Conservation (phyloP, 257 asterid genomes). For the Nemophila menziesii region DNA sequence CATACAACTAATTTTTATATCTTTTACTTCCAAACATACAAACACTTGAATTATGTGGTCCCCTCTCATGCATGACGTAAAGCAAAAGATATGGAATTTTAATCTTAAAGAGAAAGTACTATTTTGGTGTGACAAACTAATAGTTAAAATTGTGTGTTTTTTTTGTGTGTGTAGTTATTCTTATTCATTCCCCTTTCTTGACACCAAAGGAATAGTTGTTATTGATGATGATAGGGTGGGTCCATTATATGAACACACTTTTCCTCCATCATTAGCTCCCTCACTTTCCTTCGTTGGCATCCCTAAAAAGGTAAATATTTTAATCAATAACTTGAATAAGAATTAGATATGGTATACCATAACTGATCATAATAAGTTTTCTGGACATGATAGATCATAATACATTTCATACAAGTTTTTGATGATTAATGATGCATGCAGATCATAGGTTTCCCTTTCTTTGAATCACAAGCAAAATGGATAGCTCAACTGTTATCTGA, state of each 20-base stretch:
- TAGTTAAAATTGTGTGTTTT: no score
- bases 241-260: slow-evolving; percentile 85
- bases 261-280: slow-evolving; percentile 82
- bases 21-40: neutral
- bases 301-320: slow-evolving; percentile 55
- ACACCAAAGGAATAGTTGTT: slow-evolving; percentile 75
- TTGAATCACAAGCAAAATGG: slow-evolving; percentile 96
- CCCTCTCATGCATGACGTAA: slow-evolving; percentile 13
- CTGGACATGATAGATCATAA: neutral
- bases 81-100: slow-evolving; percentile 5
- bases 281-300: slow-evolving; percentile 75
- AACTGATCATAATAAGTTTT: no score
- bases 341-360: no score
- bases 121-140: no score
- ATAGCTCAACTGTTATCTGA: slow-evolving; percentile 65
- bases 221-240: slow-evolving; percentile 81
- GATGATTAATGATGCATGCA: slow-evolving; percentile 12
- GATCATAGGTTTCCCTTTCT: slow-evolving; percentile 81
- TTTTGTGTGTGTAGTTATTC: slow-evolving; percentile 40
- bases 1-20: neutral
- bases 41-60: no score
- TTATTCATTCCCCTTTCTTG: slow-evolving; percentile 85
- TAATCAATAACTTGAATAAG: no score
- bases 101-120: neutral
- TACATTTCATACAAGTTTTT: neutral